Evolutionary conservation across 257 asterid genomes (phyloP), one percentile per base, ranked within the genome.

Genomic region (Linaria vulgaris): DNA sequence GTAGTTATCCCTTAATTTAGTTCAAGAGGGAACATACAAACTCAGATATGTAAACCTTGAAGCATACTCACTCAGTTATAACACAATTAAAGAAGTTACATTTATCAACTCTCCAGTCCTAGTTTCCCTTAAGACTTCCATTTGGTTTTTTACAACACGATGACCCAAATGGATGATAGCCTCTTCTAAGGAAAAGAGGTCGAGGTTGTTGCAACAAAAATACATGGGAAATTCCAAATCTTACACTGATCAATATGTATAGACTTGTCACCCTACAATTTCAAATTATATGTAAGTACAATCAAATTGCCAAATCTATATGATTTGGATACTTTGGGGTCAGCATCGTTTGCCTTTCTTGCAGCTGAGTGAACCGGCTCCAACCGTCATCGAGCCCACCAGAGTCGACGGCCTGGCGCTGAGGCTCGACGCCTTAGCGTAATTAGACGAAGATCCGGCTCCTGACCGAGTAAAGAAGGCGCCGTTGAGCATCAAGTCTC

Each of bases 371-470:
- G 94, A 66, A 6, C 96, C 97, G 3, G 97, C 82, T 15, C 69
- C 73, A 45, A 20, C 17, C 0, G 96, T 88, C 37, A 91, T 77
- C 0, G 97, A 71, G 49, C 81, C 72, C 44, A 91, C 77, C 11
- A 91, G 69, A 6, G 89, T 68, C 21, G 96, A 91, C 3, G 98
- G 90, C 17, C 88, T 76, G 3, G 96, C 96, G 50, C 96, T 84
- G 61, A 91, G 66, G 70, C 97, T 91, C 22, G 96, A 91, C n/a
- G 98, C 96, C 77, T 81, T 91, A 1, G 98, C 95, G 50, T 91
- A 91, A 46, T 80, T 88, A 12, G 96, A 82, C 25, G 96, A 88
- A 16, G 94, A 76, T 7, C 88, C 95, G 1, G 85, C 95, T 0
- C 98, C 98, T 5, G 98, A 85, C 17, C 47, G 68, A 6, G 75